Evolutionary conservation across 805 yeast genomes (phyloP), one percentile per base, ranked within the genome.

Genomic region (Myxozyma neglecta): DNA sequence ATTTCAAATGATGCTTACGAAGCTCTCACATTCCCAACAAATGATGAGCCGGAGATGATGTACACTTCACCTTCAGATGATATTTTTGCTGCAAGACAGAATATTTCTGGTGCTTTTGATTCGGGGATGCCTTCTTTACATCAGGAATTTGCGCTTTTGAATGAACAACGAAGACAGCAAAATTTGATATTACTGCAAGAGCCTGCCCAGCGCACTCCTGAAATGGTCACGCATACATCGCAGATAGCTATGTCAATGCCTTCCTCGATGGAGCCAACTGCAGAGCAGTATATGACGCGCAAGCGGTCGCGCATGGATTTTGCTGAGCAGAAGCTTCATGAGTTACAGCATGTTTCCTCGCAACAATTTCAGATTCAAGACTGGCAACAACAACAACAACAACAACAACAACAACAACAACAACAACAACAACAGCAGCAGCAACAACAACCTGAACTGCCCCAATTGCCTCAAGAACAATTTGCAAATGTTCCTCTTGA

Each of bases 231-330:
- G 9, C 56, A 34, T 6, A 16, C 35, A n/a, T 16, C 56, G n/a
- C 49, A 29, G 35, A 14, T 29, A 29, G 43, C 56, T 2, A 32
- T 34, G 8, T 16, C 49, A 8, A 34, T 46, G 18, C 11, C 24
- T 9, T 36, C 46, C 0, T 39, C 55, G 14, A 14, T 29, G 29
- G 55, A 32, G 46, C 16, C 47, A 24, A 40, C 24, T 10, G 14
- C 40, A 16, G 46, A 24, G 24, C 16, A 52, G 1, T 42, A 14
- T 46, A 57, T 44, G 57, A 6, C 44, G 32, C 61, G 61, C 43
- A 52, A 44, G 49, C 61, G 61, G 18, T 57, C 60, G 18, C 60
- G 51, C 18, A 45, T 43, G 34, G 55, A 50, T 36, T 46, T 56
- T 13, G 9, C 50, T 16, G 54, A 35, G 9, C 54, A 40, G 42